These are phyloP conservation scores for Triangularia setosa DNA, from an alignment of 2,329 filamentous ascomycete species.

Conservation along the genomic window DNA sequence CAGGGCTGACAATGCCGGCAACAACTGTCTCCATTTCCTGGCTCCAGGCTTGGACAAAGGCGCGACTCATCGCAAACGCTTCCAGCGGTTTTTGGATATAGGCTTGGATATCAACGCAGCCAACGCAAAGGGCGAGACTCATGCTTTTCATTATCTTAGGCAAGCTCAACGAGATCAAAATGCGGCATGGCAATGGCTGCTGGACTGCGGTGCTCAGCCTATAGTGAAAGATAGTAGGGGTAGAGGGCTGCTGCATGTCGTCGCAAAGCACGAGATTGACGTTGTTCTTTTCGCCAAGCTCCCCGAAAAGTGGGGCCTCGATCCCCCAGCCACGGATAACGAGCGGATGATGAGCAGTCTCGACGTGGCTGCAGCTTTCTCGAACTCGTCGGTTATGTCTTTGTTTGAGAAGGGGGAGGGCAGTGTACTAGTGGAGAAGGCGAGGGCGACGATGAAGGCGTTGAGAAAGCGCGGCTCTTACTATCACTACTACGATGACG, in stretches of 20 bases:
- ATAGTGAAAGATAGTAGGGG: constrained; percentile 26
- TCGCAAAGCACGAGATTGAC: constrained; percentile 22
- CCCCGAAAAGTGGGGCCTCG: constrained; percentile 27
- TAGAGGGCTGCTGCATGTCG: constrained; percentile 29
- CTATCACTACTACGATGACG: too few relatives aligned
- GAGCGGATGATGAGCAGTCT: constrained; percentile 29
- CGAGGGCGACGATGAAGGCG: background rate
- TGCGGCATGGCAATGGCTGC: constrained; percentile 11
- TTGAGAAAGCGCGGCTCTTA: too few relatives aligned
- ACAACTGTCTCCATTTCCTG: constrained; percentile 12
- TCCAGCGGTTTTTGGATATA: background rate
- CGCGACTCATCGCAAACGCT: background rate
- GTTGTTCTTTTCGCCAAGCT: constrained; percentile 27
- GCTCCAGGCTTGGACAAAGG: background rate
- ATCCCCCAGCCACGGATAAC: constrained; percentile 30
- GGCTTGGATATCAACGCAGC: constrained; percentile 11
- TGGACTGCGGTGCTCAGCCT: constrained; percentile 29
- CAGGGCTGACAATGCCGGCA: constrained; percentile 21
- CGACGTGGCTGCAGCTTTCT: constrained; percentile 33
- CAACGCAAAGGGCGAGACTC: constrained; percentile 15
- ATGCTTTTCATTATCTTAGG: constrained; percentile 7
- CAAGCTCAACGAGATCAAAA: background rate
- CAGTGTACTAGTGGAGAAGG: background rate
- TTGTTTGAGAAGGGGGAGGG: constrained; percentile 27
- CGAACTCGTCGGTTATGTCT: constrained; percentile 26